Conservation (phyloP, 2,329 filamentous ascomycete genomes). For the Ceratocystis smalleyi region DNA sequence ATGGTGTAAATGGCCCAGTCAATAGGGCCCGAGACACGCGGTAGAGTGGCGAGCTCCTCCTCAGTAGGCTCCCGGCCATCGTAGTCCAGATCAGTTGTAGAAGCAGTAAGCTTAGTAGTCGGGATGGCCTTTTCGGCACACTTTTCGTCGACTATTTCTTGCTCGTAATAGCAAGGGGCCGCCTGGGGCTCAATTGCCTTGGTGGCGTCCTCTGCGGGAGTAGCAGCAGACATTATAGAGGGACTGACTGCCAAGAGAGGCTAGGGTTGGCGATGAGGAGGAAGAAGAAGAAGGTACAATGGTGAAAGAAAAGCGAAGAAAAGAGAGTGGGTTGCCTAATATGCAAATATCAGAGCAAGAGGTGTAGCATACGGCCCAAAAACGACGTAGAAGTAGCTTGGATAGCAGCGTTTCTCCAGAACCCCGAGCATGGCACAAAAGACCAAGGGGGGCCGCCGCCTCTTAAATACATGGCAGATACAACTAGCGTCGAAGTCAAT, state of each 20-base stretch:
- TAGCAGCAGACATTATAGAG: background rate
- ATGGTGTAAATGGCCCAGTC: slow-evolving; percentile 53
- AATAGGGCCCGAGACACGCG: slow-evolving; percentile 47
- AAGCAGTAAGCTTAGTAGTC: background rate
- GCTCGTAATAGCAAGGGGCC: background rate
- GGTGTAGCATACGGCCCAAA: no score
- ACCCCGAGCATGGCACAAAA: background rate
- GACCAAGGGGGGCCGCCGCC: background rate
- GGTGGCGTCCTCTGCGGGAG: background rate
- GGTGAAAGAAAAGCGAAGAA: background rate
- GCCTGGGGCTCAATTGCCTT: slow-evolving; percentile 4
- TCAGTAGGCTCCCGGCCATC: slow-evolving; percentile 37
- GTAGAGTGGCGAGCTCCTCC: slow-evolving; percentile 46
- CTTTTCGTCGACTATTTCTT: slow-evolving; percentile 7
- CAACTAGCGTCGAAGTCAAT: background rate
- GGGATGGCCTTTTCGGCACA: slow-evolving; percentile 15
- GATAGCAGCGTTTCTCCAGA: background rate
- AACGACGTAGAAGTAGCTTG: background rate
- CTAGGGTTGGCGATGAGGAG: background rate
- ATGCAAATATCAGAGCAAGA: background rate
- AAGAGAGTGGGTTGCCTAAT: background rate
- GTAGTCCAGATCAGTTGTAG: slow-evolving; percentile 17
- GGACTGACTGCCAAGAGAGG: background rate
- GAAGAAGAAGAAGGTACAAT: background rate
- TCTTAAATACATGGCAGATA: background rate